Evolutionary conservation across 768 basidiomycete species (phyloP).

Genomic region (Serpula lacrymans): DNA sequence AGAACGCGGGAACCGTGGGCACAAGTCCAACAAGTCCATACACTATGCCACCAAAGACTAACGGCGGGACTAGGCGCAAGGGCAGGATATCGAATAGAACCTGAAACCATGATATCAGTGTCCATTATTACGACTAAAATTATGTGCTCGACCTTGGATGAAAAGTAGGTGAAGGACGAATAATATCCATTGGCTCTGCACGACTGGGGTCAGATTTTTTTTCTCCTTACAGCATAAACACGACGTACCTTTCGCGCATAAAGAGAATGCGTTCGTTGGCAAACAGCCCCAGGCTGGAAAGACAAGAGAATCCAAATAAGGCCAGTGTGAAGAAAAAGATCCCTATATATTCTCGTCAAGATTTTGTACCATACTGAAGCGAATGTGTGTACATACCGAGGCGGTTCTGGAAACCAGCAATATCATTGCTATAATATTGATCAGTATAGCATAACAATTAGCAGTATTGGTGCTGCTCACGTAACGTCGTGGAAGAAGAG

Average conservation of each 20-base stretch:
- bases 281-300: constrained; percentile 91
- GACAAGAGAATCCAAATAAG: constrained; percentile 93
- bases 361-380: background rate
- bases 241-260: constrained; percentile 88
- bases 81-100: constrained; percentile 96
- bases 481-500: constrained; percentile 88
- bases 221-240: background rate
- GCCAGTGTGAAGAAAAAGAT: constrained; percentile 98
- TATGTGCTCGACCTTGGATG: constrained; percentile 68
- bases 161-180: constrained; percentile 93
- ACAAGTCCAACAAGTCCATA: constrained; percentile 96
- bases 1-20: constrained; percentile 83
- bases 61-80: constrained; percentile 88
- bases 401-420: constrained; percentile 95
- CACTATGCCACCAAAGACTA: constrained; percentile 93
- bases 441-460: background rate
- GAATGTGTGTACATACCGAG: constrained; percentile 49
- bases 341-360: constrained; percentile 37
- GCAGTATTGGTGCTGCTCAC: constrained; percentile 34
- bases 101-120: constrained; percentile 32
- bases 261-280: constrained; percentile 94
- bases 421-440: constrained; percentile 62
- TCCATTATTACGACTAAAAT: background rate
- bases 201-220: constrained; percentile 1
- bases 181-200: constrained; percentile 95